Conservation (phyloP, 768 basidiomycete species). For the Lentinula boryana region DNA sequence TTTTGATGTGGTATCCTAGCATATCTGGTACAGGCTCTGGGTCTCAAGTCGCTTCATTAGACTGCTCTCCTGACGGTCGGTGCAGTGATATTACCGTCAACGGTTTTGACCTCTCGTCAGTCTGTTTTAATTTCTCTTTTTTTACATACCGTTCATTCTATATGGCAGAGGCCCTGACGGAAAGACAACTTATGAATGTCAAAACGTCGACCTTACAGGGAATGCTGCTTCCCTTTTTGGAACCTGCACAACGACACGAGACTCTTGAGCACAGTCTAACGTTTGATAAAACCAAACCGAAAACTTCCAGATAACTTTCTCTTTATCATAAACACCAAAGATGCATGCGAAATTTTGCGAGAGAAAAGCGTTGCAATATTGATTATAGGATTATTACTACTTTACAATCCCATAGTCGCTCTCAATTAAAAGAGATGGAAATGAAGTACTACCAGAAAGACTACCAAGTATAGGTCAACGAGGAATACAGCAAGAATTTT, state of each 20-base stretch:
- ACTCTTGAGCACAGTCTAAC: neutral
- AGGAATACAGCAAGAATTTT: neutral
- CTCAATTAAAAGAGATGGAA: no score
- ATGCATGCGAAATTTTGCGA: no score
- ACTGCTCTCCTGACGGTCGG: constrained; percentile 50
- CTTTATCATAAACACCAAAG: no score
- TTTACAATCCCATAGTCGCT: no score
- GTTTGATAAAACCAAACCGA: no score
- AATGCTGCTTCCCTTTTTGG: constrained; percentile 39
- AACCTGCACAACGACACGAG: constrained; percentile 1
- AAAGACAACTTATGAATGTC: constrained; percentile 42
- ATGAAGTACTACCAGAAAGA: neutral
- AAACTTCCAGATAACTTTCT: no score
- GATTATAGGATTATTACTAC: no score
- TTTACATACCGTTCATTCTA: neutral
- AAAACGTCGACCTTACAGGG: constrained; percentile 45
- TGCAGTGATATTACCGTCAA: constrained; percentile 45
- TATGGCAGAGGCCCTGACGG: constrained; percentile 29
- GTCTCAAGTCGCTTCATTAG: constrained; percentile 44
- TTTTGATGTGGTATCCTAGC: constrained; percentile 20
- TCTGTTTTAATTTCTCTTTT: constrained; percentile 5
- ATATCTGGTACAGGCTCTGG: constrained; percentile 54
- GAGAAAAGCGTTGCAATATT: no score
- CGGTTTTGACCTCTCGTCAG: constrained; percentile 38
- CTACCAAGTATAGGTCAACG: neutral